A percentile compares a stretch with the other conserved stretches of the same genome.
Conservation (phyloP, 2,329 filamentous ascomycete genomes). For the Iodosphaeria phyllophila region DNA sequence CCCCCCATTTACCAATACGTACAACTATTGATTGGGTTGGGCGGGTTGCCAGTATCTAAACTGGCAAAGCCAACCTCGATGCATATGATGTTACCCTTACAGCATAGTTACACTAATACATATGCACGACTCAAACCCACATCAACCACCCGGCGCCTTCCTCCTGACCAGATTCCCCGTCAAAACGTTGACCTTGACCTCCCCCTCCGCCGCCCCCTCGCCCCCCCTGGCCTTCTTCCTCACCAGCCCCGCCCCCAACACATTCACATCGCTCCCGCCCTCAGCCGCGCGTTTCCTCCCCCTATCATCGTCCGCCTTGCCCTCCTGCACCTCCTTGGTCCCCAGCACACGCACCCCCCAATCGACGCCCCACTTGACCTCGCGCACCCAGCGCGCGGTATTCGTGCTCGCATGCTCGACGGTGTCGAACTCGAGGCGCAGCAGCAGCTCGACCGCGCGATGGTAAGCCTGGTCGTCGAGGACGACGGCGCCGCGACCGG, state of each 20-base stretch:
- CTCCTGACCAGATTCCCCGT: conserved; percentile 31
- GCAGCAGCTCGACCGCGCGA: conserved; percentile 47
- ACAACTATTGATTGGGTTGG: no score
- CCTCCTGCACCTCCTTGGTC: conserved; percentile 8
- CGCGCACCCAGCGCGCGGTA: conserved; percentile 50
- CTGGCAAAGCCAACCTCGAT: no score
- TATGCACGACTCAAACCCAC: no score
- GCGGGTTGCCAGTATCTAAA: no score
- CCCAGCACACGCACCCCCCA: conserved; percentile 36
- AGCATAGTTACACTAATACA: no score
- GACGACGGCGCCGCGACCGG: conserved; percentile 44
- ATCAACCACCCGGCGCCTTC: conserved; percentile 27
- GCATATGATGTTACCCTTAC: no score
- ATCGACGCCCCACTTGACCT: conserved; percentile 34
- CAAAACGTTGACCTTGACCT: conserved; percentile 26
- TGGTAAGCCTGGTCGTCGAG: conserved; percentile 47
- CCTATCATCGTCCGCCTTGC: conserved; percentile 3
- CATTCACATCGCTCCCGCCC: conserved; percentile 11
- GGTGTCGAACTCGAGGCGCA: conserved; percentile 57
- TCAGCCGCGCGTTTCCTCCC: conserved; percentile 18
- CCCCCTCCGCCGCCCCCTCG: conserved; percentile 1
- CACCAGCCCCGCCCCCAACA: conserved; percentile 19
- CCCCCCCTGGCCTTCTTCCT: conserved; percentile 29
- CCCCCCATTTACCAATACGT: no score
- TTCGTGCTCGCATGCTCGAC: conserved; percentile 42